Percentiles rank a stretch among this genome's conserved stretches.
Conservation (phyloP, 129 eudicot genomes). For the Mikania micrantha region DNA sequence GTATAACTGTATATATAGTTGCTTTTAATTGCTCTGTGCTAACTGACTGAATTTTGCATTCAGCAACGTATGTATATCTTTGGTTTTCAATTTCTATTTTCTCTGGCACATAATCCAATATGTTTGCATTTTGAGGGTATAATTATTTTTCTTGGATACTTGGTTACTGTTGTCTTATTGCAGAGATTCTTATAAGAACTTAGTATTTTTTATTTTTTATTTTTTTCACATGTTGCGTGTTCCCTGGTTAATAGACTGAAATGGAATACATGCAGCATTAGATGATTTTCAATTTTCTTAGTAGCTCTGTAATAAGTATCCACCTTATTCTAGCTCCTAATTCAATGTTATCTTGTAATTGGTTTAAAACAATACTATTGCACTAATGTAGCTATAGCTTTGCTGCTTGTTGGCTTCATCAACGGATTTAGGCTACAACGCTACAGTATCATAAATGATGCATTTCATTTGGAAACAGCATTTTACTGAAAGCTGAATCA, state of each 20-base stretch:
- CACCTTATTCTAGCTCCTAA: too few species aligned
- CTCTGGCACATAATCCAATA: neutral
- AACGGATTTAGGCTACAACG: too few species aligned
- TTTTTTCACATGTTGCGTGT: neutral
- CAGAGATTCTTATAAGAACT: neutral
- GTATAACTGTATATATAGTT: neutral
- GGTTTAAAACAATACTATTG: too few species aligned
- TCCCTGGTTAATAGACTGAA: neutral
- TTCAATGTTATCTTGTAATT: too few species aligned
- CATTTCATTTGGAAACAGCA: neutral
- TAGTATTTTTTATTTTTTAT: neutral
- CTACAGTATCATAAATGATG: neutral
- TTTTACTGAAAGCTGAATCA: neutral
- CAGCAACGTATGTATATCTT: neutral
- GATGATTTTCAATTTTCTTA: too few species aligned
- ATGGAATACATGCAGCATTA: neutral
- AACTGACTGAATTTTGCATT: neutral
- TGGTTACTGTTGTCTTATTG: neutral
- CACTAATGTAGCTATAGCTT: too few species aligned
- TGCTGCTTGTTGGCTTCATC: too few species aligned
- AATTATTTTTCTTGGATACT: neutral
- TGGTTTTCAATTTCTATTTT: neutral
- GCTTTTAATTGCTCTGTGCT: neutral
- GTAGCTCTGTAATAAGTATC: too few species aligned
- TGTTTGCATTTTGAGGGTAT: neutral